These are phyloP conservation scores for Vavraia culicis DNA, from an alignment of 371 early-diverging fungal species.

Conservation along the genomic window DNA sequence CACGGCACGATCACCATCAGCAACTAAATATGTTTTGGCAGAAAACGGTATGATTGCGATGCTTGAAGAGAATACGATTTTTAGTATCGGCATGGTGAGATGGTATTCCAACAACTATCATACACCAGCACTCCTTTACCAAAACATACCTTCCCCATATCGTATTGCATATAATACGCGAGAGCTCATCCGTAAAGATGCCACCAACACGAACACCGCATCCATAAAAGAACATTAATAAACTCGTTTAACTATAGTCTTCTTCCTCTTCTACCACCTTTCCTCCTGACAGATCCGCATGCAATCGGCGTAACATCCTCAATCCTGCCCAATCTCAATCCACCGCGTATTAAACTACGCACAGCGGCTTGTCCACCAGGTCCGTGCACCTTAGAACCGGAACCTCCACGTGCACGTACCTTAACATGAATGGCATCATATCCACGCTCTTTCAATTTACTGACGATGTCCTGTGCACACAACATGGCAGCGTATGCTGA, in stretches of 20 bases:
- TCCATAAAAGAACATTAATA: no score
- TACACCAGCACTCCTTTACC: no score
- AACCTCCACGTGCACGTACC: conserved; percentile 98
- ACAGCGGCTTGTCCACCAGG: conserved; percentile 98
- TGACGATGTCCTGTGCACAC: conserved; percentile 96
- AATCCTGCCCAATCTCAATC: conserved; percentile 90
- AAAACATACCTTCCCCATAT: no score
- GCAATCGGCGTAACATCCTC: conserved; percentile 97
- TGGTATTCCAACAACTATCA: no score
- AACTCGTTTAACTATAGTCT: conserved; percentile 80
- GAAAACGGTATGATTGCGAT: no score
- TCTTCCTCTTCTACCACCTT: conserved; percentile 99
- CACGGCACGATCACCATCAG: no score
- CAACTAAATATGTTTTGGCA: no score
- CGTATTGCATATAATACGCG: no score
- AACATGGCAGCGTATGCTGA: conserved; percentile 99
- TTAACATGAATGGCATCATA: conserved; percentile 97
- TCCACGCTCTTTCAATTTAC: conserved; percentile 89
- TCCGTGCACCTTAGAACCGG: conserved; percentile 90
- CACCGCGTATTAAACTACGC: conserved; percentile 92
- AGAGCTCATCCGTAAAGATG: no score
- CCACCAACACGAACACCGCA: no score
- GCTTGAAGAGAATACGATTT: no score
- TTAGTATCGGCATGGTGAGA: no score
- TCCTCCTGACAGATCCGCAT: conserved; percentile 87